A percentile compares a stretch with the other conserved stretches of the same genome.
These are phyloP conservation scores for Cladochytrium replicatum DNA, from an alignment of 192 early-diverging fungal genomes.

Conservation along the genomic window DNA sequence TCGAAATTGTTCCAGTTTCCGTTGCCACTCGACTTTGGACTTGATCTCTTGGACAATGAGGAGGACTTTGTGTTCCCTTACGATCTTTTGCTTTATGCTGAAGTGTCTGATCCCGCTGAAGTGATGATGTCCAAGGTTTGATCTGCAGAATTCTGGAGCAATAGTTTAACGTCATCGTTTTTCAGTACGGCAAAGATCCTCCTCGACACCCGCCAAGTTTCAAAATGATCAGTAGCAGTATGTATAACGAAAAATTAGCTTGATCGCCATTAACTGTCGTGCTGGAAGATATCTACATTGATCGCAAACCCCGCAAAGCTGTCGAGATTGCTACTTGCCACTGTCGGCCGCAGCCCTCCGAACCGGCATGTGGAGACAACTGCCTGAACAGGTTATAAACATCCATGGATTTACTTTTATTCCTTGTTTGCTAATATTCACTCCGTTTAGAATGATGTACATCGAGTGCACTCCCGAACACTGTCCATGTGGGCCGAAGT, in stretches of 20 bases:
- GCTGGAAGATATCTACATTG: constrained; percentile 59
- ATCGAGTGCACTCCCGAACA: constrained; percentile 60
- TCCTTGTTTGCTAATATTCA: constrained; percentile 14
- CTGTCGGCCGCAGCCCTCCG: constrained; percentile 47
- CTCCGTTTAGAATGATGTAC: constrained; percentile 44
- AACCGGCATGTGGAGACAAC: constrained; percentile 52
- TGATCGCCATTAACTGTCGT: background rate
- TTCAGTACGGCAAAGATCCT: constrained; percentile 31
- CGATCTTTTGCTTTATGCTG: constrained; percentile 40
- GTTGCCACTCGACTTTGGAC: constrained; percentile 54
- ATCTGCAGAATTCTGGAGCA: background rate
- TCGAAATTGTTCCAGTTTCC: constrained; percentile 34
- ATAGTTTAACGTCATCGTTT: background rate
- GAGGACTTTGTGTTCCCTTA: constrained; percentile 56
- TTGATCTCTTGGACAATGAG: constrained; percentile 36
- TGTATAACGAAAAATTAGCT: background rate
- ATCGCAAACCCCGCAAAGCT: constrained; percentile 50
- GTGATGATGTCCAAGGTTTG: constrained; percentile 12
- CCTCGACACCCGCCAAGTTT: constrained; percentile 45
- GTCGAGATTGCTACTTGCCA: constrained; percentile 44
- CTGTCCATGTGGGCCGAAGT: constrained; percentile 58
- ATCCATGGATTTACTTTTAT: background rate
- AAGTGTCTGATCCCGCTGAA: constrained; percentile 18
- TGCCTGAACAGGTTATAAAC: constrained; percentile 56
- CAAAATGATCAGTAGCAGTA: constrained; percentile 34